Conservation (phyloP, 1,284 basidiomycete species). For the Melampsora abietis-canadensis region DNA sequence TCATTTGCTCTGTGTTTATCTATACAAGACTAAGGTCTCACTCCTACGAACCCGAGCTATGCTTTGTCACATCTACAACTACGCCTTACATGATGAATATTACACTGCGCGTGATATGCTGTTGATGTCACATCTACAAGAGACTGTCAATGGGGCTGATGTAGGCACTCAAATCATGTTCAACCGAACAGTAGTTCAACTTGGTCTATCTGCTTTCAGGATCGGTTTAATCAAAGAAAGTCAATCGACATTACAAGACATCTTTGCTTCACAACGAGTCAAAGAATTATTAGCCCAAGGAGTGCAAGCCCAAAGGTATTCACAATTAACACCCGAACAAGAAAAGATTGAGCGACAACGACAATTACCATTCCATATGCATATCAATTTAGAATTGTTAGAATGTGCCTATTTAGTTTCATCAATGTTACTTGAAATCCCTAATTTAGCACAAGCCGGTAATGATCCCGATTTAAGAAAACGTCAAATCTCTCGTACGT, state of each 20-base stretch:
- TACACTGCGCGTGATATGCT: constrained; percentile 96
- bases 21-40: constrained; percentile 87
- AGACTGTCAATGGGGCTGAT: constrained; percentile 90
- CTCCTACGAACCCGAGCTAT: constrained; percentile 92
- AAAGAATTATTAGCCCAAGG: constrained; percentile 97
- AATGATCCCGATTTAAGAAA: constrained; percentile 73
- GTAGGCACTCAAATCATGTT: constrained; percentile 96
- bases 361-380: constrained; percentile 98
- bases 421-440: constrained; percentile 97
- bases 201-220: constrained; percentile 94
- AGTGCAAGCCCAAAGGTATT: constrained; percentile 87
- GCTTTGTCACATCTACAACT: constrained; percentile 95
- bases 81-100: constrained; percentile 94
- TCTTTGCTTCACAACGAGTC: constrained; percentile 88
- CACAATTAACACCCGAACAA: constrained; percentile 78
- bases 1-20: constrained; percentile 80
- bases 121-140: constrained; percentile 97
- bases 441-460: constrained; percentile 84
- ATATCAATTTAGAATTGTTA: constrained; percentile 96
- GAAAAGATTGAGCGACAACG: constrained; percentile 93
- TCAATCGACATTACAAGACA: constrained; percentile 87
- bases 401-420: constrained; percentile 97
- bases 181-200: constrained; percentile 94
- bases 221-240: constrained; percentile 90
- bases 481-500: constrained; percentile 87